Base-by-base conservation (phyloP, 495 filamentous ascomycete species). In the Sphaerosporella brunnea region DNA sequence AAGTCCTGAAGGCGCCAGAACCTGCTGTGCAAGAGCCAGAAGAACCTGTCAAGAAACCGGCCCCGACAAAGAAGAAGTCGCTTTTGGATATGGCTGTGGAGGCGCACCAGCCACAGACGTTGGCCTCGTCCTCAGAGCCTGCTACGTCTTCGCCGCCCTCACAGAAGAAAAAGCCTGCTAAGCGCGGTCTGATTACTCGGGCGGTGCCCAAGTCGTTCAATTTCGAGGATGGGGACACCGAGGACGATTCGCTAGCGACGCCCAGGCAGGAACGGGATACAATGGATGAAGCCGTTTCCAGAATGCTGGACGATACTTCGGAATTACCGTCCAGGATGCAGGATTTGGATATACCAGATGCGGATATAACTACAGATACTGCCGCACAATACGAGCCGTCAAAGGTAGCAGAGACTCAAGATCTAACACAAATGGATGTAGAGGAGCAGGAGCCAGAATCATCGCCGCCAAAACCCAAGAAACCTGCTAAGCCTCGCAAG, bases 341-440 rank as follows among this genome's bases (percentile, higher is more conserved):
- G 9, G 61, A 60, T 25, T 59, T 67, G 51, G 62, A 55, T 25
- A 63, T 69, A 47, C 42, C 63, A 20, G 54, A 62, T 48, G 24
- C 45, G 45, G 45, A 13, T 11, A 47, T 36, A 28, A 39, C 19
- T 15, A 18, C 21, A 16, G 30, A 37, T 4, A 18, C 18, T 28
- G 4, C 45, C 34, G 34, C n/a, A n/a, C n/a, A n/a, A n/a, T n/a
- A n/a, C n/a, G n/a, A n/a, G n/a, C n/a, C n/a, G n/a, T n/a, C n/a
- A n/a, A n/a, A n/a, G n/a, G n/a, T n/a, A n/a, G n/a, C n/a, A n/a
- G n/a, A 41, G 23, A 35, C 20, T 21, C 39, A 53, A 45, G 23
- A 38, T 8, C 3, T 35, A 32, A 37, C 35, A 37, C 35, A 37
- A 18, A 24, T 43, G 28, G 43, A 34, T 34, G 43, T n/a, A n/a